phyloP scores from a whole-genome alignment of 176 grass and related monocot genomes.

The Paspalum vaginatum region DNA sequence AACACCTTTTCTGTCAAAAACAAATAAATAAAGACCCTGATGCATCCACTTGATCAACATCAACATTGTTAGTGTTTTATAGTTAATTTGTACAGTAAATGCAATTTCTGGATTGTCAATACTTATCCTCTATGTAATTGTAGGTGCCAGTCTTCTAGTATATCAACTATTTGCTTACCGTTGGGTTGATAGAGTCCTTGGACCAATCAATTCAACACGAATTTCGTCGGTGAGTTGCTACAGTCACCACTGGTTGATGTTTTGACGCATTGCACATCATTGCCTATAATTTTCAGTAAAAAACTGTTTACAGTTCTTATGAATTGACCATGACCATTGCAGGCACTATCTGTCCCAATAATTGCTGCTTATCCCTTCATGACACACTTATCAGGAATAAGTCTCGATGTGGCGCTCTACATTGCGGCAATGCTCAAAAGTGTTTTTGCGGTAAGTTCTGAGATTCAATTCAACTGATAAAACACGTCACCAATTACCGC shows the following conservation, averaged over 20 bases:
- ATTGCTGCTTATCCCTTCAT: slow-evolving; percentile 70
- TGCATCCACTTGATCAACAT: not conserved
- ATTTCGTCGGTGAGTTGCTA: slow-evolving; percentile 55
- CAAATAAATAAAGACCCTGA: too few species aligned
- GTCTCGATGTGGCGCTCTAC: slow-evolving; percentile 55
- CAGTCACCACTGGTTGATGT: not conserved
- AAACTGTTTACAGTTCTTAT: not conserved
- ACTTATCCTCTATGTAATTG: slow-evolving; percentile 24
- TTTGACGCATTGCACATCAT: not conserved
- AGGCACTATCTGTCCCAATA: slow-evolving; percentile 61
- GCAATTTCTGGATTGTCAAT: not conserved
- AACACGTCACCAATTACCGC: not conserved
- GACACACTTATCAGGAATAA: slow-evolving; percentile 64
- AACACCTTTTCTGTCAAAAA: too few species aligned
- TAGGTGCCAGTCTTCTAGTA: slow-evolving; percentile 66
- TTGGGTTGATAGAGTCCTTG: slow-evolving; percentile 46
- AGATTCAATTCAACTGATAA: not conserved
- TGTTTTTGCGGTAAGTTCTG: slow-evolving; percentile 49
- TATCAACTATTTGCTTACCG: slow-evolving; percentile 80
- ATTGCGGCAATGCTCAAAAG: slow-evolving; percentile 73
- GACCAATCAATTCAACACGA: slow-evolving; percentile 60
- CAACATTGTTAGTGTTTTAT: not conserved
- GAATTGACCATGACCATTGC: slow-evolving; percentile 28
- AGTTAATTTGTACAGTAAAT: not conserved
- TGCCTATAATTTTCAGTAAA: not conserved